Base-by-base conservation (phyloP, 2,329 filamentous ascomycete genomes). In the Beauveria sp. region DNA sequence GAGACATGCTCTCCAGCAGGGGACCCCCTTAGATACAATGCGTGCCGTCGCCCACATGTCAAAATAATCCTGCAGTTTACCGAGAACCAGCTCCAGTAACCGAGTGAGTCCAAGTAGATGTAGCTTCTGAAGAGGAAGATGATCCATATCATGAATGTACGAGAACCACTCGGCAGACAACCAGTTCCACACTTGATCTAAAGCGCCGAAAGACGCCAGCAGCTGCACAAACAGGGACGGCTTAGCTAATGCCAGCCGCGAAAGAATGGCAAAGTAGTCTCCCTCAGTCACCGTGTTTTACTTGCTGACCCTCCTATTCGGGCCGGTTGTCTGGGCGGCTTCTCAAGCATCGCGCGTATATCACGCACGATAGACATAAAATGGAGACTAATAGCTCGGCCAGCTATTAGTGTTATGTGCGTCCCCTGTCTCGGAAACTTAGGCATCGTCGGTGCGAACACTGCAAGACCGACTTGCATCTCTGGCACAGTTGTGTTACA, bases 201-300 rank as follows among this genome's bases (percentile, higher is more conserved):
- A 65, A 8, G 73, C 69, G 1, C 77, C 78, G 63, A 81, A 75
- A 3, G 77, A 75, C 20, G 74, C 73, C 20, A 88, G 73, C 73
- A 86, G 77, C 20, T 83, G 79, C 5, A 87, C 77, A 66, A 96
- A 88, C 2, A 89, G 77, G 2, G 75, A 75, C 1, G 93, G 90
- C 43, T 89, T 88, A 1, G 87, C 86, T 2, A 96, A 76, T 0
- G 88, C 84, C 18, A 98, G 82, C 1, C 93, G 88, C 2, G 91
- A 88, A 2, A 99, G 80, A 2, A 98, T 86, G 5, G 86, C 84
- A 69, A 96, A 89, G 72, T 96, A 96, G 70, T 96, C 90, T 0
- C 89, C 89, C 70, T 96, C 87, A 1, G 90, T 87, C 12, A 92
- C 82, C 14, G 87, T 85, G 67, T 88, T 88, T 40, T 96, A 83